Percentiles rank a stretch among this genome's conserved stretches.
These are phyloP conservation scores for Apiosordaria backusii DNA, from an alignment of 495 filamentous ascomycete genomes.

Conservation along the genomic window DNA sequence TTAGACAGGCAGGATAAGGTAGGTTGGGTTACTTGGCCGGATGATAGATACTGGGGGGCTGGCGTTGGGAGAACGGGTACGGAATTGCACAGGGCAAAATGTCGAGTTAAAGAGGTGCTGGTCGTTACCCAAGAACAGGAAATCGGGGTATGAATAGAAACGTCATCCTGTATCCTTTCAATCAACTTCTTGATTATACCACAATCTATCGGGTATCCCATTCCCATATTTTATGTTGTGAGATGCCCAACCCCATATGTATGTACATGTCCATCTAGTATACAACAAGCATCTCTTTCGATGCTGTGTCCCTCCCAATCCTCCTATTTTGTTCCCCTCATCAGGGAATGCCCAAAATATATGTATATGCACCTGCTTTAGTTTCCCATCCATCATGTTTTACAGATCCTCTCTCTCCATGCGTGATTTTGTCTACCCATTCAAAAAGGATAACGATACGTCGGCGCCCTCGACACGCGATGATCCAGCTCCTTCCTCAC, in stretches of 20 bases:
- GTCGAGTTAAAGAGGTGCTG: too few species aligned
- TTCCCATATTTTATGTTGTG: background rate
- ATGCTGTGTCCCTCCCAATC: background rate
- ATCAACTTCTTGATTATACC: background rate
- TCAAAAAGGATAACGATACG: background rate
- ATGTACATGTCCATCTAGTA: background rate
- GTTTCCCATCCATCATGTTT: background rate
- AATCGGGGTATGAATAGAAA: too few species aligned
- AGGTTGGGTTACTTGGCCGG: too few species aligned
- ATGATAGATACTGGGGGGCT: too few species aligned
- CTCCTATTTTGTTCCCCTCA: background rate
- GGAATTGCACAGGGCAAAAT: too few species aligned
- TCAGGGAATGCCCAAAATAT: background rate
- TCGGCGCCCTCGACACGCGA: background rate
- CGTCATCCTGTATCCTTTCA: too few species aligned
- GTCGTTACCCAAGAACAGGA: too few species aligned
- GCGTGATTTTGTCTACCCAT: background rate
- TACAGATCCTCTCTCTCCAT: background rate
- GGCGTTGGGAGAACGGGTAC: too few species aligned
- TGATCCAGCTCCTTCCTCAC: constrained; percentile 3
- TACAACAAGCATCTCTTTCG: background rate
- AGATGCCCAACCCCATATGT: background rate
- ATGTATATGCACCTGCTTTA: background rate
- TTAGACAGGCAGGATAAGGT: too few species aligned
- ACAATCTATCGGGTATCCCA: background rate